Percentiles rank a stretch among this genome's conserved stretches.
Evolutionary conservation across 768 basidiomycete species (phyloP).

Genomic region (Termitomyces sp.): DNA sequence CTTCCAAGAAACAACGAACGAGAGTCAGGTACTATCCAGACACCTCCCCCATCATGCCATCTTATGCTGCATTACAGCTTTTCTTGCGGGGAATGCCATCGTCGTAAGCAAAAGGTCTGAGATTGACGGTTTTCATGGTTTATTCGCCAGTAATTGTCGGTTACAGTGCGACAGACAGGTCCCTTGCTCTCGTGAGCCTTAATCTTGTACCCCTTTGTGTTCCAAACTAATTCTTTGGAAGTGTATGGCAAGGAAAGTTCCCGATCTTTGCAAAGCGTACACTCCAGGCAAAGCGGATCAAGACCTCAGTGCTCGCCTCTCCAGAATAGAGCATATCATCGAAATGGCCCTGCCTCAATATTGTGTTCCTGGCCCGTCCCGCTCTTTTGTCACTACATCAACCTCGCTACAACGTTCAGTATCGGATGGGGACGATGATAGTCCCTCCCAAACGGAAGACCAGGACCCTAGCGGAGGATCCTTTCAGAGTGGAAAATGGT

Average conservation of each 20-base stretch:
- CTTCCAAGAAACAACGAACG: constrained; percentile 64
- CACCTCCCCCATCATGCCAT: not conserved
- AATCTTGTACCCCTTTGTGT: constrained; percentile 5
- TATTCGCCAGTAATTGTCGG: constrained; percentile 11
- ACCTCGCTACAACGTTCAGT: constrained; percentile 38
- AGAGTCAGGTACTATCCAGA: constrained; percentile 58
- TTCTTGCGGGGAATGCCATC: constrained; percentile 84
- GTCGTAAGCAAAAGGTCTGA: constrained; percentile 78
- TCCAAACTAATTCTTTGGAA: constrained; percentile 23
- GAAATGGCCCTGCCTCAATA: constrained; percentile 77
- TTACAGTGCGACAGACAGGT: constrained; percentile 78
- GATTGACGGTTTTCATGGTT: not conserved
- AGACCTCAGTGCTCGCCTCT: constrained; percentile 67
- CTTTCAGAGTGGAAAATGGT: constrained; percentile 84
- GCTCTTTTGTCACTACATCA: constrained; percentile 21
- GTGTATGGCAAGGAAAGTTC: constrained; percentile 83
- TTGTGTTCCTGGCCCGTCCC: constrained; percentile 37
- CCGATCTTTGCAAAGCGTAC: constrained; percentile 83
- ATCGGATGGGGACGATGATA: constrained; percentile 60
- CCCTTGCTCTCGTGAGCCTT: constrained; percentile 68
- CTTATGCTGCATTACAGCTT: constrained; percentile 40
- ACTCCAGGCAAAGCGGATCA: constrained; percentile 85
- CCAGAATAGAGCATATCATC: constrained; percentile 76
- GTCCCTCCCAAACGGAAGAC: constrained; percentile 67
- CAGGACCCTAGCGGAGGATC: constrained; percentile 71